Evolutionary conservation across 305 asterid species (phyloP).

Genomic region (Fraxinus baroniana): DNA sequence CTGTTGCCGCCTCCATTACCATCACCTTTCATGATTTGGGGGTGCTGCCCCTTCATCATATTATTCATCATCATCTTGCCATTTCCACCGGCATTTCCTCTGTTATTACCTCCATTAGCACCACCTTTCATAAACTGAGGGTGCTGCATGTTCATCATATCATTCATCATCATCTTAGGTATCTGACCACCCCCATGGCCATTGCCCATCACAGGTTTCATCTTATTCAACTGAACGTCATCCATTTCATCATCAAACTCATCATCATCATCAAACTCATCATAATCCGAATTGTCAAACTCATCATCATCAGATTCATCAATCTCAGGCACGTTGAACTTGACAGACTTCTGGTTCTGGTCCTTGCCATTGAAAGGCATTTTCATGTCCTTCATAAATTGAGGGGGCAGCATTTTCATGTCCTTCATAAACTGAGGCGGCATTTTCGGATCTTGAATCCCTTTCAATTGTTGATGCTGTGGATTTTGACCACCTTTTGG

Average conservation of each 20-base stretch:
- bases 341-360: neutral
- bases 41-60: slow-evolving; percentile 32
- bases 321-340: slow-evolving; percentile 18
- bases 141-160: slow-evolving; percentile 32
- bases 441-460: slow-evolving; percentile 2
- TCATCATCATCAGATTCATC: slow-evolving; percentile 40
- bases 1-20: slow-evolving; percentile 12
- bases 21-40: slow-evolving; percentile 30
- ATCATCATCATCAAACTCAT: slow-evolving; percentile 37
- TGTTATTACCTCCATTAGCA: slow-evolving; percentile 11
- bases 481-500: slow-evolving; percentile 28
- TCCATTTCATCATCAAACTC: slow-evolving; percentile 40
- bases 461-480: slow-evolving; percentile 9
- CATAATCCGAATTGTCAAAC: slow-evolving; percentile 9
- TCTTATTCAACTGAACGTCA: slow-evolving; percentile 26
- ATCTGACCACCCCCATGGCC: slow-evolving; percentile 28
- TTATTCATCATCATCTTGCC: slow-evolving; percentile 35
- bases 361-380: neutral
- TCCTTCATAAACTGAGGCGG: slow-evolving; percentile 39
- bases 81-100: slow-evolving; percentile 24
- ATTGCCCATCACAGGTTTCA: slow-evolving; percentile 31
- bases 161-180: slow-evolving; percentile 40
- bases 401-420: slow-evolving; percentile 6
- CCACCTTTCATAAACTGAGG: slow-evolving; percentile 31
- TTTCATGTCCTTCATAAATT: neutral